Evolutionary conservation across 768 basidiomycete species (phyloP).

Genomic region (Postia placenta): DNA sequence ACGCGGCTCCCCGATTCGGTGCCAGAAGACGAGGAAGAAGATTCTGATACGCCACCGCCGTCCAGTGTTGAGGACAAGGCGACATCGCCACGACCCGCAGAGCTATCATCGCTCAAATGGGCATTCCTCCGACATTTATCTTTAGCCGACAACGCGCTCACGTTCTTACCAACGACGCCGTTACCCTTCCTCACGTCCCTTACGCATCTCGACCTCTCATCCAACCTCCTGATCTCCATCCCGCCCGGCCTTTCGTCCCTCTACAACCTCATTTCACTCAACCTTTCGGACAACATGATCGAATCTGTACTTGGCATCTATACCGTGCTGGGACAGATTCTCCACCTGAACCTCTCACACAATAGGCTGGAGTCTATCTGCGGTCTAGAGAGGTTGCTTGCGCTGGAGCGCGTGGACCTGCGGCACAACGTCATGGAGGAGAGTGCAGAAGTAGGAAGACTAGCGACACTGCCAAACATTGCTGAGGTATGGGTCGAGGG

Average conservation of each 20-base stretch:
- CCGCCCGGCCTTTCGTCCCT: slow-evolving; percentile 70
- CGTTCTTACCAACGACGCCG: slow-evolving; percentile 66
- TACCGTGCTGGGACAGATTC: slow-evolving; percentile 69
- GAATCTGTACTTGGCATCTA: slow-evolving; percentile 91
- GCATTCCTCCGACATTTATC: slow-evolving; percentile 69
- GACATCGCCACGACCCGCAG: slow-evolving; percentile 25
- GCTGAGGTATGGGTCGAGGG: slow-evolving; percentile 77
- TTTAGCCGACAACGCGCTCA: slow-evolving; percentile 74
- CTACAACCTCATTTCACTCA: slow-evolving; percentile 81
- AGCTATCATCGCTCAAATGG: slow-evolving; percentile 63
- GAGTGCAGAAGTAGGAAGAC: slow-evolving; percentile 75
- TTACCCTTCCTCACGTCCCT: slow-evolving; percentile 66
- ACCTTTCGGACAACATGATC: slow-evolving; percentile 96
- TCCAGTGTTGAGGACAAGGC: slow-evolving; percentile 7
- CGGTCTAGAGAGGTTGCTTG: slow-evolving; percentile 84
- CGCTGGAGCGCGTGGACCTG: slow-evolving; percentile 81
- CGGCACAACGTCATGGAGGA: slow-evolving; percentile 77
- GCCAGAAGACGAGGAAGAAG: slow-evolving; percentile 41
- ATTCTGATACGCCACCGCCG: neutral
- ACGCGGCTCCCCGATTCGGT: slow-evolving; percentile 53
- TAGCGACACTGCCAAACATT: slow-evolving; percentile 76
- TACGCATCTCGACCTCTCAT: slow-evolving; percentile 83
- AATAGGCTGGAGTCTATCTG: slow-evolving; percentile 95
- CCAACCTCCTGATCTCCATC: slow-evolving; percentile 86
- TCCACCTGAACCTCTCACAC: slow-evolving; percentile 70